A percentile compares a stretch with the other conserved stretches of the same genome.
These are phyloP conservation scores for Pelargonium myrrhifolium DNA, from an alignment of 441 rosid species.

Conservation along the genomic window DNA sequence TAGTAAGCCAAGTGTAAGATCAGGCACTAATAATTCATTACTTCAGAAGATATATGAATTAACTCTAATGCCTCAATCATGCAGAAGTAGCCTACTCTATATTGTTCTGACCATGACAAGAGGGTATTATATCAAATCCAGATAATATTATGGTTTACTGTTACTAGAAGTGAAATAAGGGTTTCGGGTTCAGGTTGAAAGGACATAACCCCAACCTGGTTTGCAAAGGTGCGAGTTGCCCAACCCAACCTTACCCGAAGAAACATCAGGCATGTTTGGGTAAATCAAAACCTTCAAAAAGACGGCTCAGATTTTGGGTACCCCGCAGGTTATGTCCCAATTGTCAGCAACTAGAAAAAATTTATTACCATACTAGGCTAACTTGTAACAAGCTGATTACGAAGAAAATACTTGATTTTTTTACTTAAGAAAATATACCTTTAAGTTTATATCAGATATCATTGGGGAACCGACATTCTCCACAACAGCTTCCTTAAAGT, in stretches of 20 bases:
- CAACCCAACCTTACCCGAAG: too few species aligned
- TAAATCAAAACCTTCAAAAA: too few species aligned
- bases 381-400: neutral
- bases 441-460: constrained; percentile 65
- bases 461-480: constrained; percentile 42
- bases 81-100: neutral
- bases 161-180: too few species aligned
- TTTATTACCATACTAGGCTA: neutral
- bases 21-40: neutral
- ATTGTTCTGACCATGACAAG: constrained; percentile 1
- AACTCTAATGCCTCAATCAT: neutral
- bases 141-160: neutral
- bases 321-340: too few species aligned
- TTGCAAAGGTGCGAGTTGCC: too few species aligned
- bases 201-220: too few species aligned
- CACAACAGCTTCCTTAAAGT: constrained; percentile 57
- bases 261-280: too few species aligned
- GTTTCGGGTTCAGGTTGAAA: too few species aligned
- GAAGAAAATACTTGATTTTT: neutral
- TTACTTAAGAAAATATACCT: constrained; percentile 35
- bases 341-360: too few species aligned
- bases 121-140: neutral
- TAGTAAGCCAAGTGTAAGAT: neutral
- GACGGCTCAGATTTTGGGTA: too few species aligned
- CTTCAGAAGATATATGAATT: neutral